Evolutionary conservation across 352 stramenopile genomes (phyloP).

Genomic region (Pythium biforme): DNA sequence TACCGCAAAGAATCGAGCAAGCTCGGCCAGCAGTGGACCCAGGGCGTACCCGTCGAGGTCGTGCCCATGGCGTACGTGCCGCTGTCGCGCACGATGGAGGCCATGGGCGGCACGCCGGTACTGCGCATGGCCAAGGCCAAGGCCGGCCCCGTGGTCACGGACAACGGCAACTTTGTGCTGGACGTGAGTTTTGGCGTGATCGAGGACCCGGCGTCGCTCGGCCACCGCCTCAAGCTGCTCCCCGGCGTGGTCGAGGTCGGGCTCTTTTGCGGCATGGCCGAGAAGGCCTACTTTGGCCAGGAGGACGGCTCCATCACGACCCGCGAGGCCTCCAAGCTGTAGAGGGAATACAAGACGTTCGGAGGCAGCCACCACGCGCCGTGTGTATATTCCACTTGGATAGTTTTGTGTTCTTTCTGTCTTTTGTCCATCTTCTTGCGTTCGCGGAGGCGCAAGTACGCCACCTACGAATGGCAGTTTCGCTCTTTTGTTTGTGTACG

Average conservation of each 20-base stretch:
- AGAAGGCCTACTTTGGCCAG: constrained; percentile 88
- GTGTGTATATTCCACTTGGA: constrained; percentile 4
- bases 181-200: constrained; percentile 86
- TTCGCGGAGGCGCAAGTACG: not conserved
- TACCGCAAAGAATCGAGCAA: constrained; percentile 90
- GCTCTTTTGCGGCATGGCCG: constrained; percentile 86
- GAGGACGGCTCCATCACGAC: constrained; percentile 80
- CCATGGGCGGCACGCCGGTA: constrained; percentile 53
- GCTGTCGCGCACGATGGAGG: constrained; percentile 75
- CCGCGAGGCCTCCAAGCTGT: constrained; percentile 35
- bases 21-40: constrained; percentile 86
- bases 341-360: constrained; percentile 10
- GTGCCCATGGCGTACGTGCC: constrained; percentile 97
- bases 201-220: constrained; percentile 59
- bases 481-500: not conserved
- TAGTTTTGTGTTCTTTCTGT: not conserved
- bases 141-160: constrained; percentile 95
- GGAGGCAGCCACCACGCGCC: not conserved
- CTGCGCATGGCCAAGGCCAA: constrained; percentile 89
- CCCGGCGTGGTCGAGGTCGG: constrained; percentile 88
- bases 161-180: constrained; percentile 95
- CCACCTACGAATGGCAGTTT: too few relatives aligned
- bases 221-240: constrained; percentile 72
- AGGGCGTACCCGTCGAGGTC: constrained; percentile 96
- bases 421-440: not conserved